Conservation (phyloP, 2,329 filamentous ascomycete genomes). For the Phoma herbarum region DNA sequence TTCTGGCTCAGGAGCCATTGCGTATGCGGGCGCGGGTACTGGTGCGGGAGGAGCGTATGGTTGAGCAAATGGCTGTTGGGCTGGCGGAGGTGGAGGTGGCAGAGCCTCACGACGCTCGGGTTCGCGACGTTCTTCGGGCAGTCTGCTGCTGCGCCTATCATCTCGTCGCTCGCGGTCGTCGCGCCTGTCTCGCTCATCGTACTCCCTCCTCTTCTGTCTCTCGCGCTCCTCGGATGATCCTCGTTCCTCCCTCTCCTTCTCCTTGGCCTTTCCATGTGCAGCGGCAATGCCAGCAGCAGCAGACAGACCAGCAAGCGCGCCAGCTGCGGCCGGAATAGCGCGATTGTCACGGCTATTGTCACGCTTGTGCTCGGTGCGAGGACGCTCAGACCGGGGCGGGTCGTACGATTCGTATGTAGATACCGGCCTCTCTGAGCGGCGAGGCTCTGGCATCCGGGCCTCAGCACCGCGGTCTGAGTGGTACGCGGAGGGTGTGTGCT, state of each 20-base stretch:
- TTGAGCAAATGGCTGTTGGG: conserved; percentile 22
- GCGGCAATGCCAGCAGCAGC: conserved; percentile 42
- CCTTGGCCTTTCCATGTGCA: conserved; percentile 42
- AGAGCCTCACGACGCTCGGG: conserved; percentile 31
- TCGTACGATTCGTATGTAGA: conserved; percentile 37
- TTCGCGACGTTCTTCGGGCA: conserved; percentile 30
- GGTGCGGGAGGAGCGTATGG: conserved; percentile 22
- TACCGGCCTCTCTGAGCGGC: conserved; percentile 19
- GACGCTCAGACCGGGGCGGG: conserved; percentile 33
- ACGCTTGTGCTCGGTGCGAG: conserved; percentile 36
- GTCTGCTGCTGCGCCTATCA: conserved; percentile 38
- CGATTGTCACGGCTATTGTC: conserved; percentile 35
- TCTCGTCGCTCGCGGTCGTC: conserved; percentile 42
- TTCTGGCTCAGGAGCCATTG: conserved; percentile 23
- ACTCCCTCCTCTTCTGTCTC: conserved; percentile 43
- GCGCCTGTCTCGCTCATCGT: conserved; percentile 46
- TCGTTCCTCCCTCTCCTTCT: conserved; percentile 36
- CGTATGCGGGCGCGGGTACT: conserved; percentile 23
- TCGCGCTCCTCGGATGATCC: conserved; percentile 27
- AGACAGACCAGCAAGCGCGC: conserved; percentile 38
- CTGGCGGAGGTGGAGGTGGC: conserved; percentile 26
- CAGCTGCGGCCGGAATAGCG: conserved; percentile 38
- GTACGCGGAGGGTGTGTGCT: conserved; percentile 27
- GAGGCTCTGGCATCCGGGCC: conserved; percentile 44
- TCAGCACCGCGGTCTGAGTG: conserved; percentile 33